phyloP scores from a whole-genome alignment of 176 grass and related monocot genomes.

The Zea mays region Zm-B73-REFERENCE-NAM-5.0 NC_050102.1:180927001-180927500 shows the following conservation, averaged over 20 bases:
- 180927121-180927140: slow-evolving; percentile 24
- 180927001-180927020: slow-evolving; percentile 93
- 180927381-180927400: slow-evolving; percentile 51
- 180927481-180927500: slow-evolving; percentile 39
- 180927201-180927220: background rate
- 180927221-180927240: background rate
- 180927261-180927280: slow-evolving; percentile 31
- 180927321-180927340: slow-evolving; percentile 88
- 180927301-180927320: slow-evolving; percentile 81
- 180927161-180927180: slow-evolving; percentile 17
- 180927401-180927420: slow-evolving; percentile 64
- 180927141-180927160: background rate
- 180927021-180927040: slow-evolving; percentile 96
- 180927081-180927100: slow-evolving; percentile 6
- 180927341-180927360: slow-evolving; percentile 86
- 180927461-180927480: slow-evolving; percentile 87
- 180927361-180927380: slow-evolving; percentile 89
- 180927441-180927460: slow-evolving; percentile 92
- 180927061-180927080: slow-evolving; percentile 30
- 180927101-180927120: slow-evolving; percentile 30
- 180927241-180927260: slow-evolving; percentile 12
- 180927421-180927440: slow-evolving; percentile 70
- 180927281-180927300: slow-evolving; percentile 27
- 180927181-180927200: background rate
- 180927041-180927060: slow-evolving; percentile 34